Conservation (phyloP, 768 basidiomycete species). For the Lentinula boryana region DNA sequence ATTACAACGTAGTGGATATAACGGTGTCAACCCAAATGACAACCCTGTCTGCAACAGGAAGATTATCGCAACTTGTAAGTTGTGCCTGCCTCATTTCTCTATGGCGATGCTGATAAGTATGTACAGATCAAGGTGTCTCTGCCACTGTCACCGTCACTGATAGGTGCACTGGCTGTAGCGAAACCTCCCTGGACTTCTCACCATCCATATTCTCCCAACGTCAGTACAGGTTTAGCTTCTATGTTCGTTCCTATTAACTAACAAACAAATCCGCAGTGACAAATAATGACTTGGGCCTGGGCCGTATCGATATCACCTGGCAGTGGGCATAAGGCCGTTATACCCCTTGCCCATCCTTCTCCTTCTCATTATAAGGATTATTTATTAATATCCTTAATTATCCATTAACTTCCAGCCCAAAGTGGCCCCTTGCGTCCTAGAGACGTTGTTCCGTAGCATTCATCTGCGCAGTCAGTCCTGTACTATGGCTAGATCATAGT, state of each 20-base stretch:
- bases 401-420: not conserved
- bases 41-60: conserved; percentile 66
- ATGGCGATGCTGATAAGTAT: conserved; percentile 1
- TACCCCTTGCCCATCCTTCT: conserved; percentile 5
- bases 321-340: conserved; percentile 25
- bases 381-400: conserved; percentile 9
- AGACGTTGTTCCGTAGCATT: not conserved
- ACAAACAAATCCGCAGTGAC: conserved; percentile 18
- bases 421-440: not conserved
- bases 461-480: not conserved
- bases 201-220: conserved; percentile 42
- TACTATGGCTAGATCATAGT: not conserved
- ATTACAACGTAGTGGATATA: conserved; percentile 37
- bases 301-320: conserved; percentile 56
- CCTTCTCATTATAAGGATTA: not conserved
- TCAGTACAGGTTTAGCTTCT: conserved; percentile 19
- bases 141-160: conserved; percentile 51
- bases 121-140: conserved; percentile 43
- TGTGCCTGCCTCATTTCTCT: not conserved
- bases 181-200: conserved; percentile 57
- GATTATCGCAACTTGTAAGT: conserved; percentile 45
- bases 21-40: conserved; percentile 57
- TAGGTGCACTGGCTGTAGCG: conserved; percentile 51
- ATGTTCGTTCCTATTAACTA: not conserved
- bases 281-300: conserved; percentile 21